phyloP scores from a whole-genome alignment of 2,329 filamentous ascomycete species.

The Tolypocladium pustulatum region DNA sequence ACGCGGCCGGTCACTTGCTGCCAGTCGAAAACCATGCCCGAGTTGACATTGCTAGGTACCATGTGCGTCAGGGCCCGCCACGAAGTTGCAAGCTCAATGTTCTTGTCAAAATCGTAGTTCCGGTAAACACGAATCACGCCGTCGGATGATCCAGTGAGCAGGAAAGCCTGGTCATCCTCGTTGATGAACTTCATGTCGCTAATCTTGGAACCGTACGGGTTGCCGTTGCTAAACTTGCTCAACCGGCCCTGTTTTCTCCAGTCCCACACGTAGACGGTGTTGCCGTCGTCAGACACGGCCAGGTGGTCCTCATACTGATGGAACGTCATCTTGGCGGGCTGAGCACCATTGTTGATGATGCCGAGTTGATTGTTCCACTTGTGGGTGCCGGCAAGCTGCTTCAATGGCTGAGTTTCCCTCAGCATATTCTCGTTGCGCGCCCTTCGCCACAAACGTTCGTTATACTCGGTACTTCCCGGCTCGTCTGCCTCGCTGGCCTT shows the following conservation, averaged over 20 bases:
- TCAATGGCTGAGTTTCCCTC: slow-evolving; percentile 84
- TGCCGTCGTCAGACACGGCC: slow-evolving; percentile 84
- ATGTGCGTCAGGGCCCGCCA: slow-evolving; percentile 92
- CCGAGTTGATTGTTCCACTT: slow-evolving; percentile 78
- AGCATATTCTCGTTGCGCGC: slow-evolving; percentile 90
- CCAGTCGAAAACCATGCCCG: slow-evolving; percentile 96
- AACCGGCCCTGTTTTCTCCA: slow-evolving; percentile 70
- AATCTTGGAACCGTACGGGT: slow-evolving; percentile 81
- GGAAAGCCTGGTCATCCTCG: slow-evolving; percentile 88
- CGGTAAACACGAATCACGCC: slow-evolving; percentile 89
- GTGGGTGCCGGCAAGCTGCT: slow-evolving; percentile 73
- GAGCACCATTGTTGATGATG: slow-evolving; percentile 79
- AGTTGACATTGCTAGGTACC: slow-evolving; percentile 86
- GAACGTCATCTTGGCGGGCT: slow-evolving; percentile 88
- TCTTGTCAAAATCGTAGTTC: slow-evolving; percentile 70
- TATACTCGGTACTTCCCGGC: slow-evolving; percentile 92
- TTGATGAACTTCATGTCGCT: slow-evolving; percentile 97
- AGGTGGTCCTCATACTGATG: slow-evolving; percentile 97
- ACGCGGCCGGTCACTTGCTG: slow-evolving; percentile 94
- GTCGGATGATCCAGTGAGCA: slow-evolving; percentile 93
- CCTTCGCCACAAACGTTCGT: slow-evolving; percentile 84
- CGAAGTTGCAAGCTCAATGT: slow-evolving; percentile 76
- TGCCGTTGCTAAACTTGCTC: slow-evolving; percentile 86
- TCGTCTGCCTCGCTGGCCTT: slow-evolving; percentile 92
- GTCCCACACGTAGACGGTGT: slow-evolving; percentile 88